phyloP scores from a whole-genome alignment of 1,139 yeast genomes.

The Citeromyces hawaiiensis region DNA sequence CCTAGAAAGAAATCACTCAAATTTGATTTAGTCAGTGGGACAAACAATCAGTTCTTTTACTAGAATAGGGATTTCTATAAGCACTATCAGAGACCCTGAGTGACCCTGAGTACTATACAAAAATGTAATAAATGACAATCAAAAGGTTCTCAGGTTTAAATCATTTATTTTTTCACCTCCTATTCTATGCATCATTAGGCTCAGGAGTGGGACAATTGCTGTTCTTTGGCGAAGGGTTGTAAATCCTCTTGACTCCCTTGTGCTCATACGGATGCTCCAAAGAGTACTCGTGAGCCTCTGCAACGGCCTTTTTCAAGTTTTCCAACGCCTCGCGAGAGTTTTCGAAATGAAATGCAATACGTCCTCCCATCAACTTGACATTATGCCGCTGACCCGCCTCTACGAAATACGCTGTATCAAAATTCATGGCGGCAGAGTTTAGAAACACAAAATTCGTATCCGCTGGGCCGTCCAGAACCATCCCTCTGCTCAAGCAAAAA shows the following conservation, averaged over 20 bases:
- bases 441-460: slow-evolving; percentile 81
- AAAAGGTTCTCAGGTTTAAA: no score
- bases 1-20: no score
- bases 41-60: no score
- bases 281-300: slow-evolving; percentile 42
- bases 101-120: no score
- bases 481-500: slow-evolving; percentile 39
- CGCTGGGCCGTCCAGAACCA: slow-evolving; percentile 59
- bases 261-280: slow-evolving; percentile 20
- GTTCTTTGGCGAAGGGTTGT: neutral
- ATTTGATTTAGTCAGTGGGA: no score
- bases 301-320: slow-evolving; percentile 42
- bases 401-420: slow-evolving; percentile 44
- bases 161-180: no score
- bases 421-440: slow-evolving; percentile 44
- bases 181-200: neutral
- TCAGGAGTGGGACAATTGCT: neutral
- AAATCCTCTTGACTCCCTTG: slow-evolving; percentile 3
- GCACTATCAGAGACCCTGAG: no score
- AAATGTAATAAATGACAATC: no score
- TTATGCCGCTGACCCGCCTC: slow-evolving; percentile 41
- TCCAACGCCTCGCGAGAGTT: slow-evolving; percentile 54
- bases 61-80: no score
- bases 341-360: slow-evolving; percentile 78
- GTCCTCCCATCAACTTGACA: slow-evolving; percentile 56